Conservation (phyloP, 1,139 yeast genomes). For the Geotrichum bryndzae region DNA sequence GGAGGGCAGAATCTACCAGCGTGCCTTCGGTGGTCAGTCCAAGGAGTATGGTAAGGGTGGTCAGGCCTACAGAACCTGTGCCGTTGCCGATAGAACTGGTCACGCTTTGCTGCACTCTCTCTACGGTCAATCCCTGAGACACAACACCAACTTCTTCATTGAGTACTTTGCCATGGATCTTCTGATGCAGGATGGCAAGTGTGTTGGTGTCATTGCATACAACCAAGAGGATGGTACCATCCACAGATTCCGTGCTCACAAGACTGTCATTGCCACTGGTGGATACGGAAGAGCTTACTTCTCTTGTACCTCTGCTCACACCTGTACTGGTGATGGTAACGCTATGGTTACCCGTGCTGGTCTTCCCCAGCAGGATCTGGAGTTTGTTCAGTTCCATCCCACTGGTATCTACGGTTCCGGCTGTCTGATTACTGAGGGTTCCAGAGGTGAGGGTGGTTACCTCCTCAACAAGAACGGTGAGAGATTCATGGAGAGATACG, state of each 20-base stretch:
- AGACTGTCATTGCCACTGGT: conserved; percentile 96
- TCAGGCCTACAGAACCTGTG: conserved; percentile 98
- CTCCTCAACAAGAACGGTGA: conserved; percentile 95
- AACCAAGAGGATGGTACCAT: conserved; percentile 98
- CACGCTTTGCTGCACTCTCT: conserved; percentile 94
- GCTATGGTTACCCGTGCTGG: conserved; percentile 99
- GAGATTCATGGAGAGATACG: conserved; percentile 99
- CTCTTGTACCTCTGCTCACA: conserved; percentile 98
- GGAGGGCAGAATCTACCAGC: conserved; percentile 94
- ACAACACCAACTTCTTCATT: conserved; percentile 95
- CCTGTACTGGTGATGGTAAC: conserved; percentile 98
- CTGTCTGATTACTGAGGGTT: conserved; percentile 97
- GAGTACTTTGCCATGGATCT: conserved; percentile 95
- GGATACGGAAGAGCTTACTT: conserved; percentile 98
- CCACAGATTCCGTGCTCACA: conserved; percentile 95
- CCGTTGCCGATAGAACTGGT: conserved; percentile 98
- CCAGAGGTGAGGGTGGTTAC: conserved; percentile 99
- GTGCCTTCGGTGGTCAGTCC: conserved; percentile 98
- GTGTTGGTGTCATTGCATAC: conserved; percentile 96
- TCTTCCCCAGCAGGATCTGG: conserved; percentile 93
- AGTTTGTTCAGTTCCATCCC: conserved; percentile 98
- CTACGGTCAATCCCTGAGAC: conserved; percentile 94
- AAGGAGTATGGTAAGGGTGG: conserved; percentile 97
- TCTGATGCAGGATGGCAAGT: conserved; percentile 90
- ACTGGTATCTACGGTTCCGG: conserved; percentile 99